These are phyloP conservation scores for Nepenthes alata DNA, from an alignment of 179 eudicot species.

Conservation along the genomic window DNA sequence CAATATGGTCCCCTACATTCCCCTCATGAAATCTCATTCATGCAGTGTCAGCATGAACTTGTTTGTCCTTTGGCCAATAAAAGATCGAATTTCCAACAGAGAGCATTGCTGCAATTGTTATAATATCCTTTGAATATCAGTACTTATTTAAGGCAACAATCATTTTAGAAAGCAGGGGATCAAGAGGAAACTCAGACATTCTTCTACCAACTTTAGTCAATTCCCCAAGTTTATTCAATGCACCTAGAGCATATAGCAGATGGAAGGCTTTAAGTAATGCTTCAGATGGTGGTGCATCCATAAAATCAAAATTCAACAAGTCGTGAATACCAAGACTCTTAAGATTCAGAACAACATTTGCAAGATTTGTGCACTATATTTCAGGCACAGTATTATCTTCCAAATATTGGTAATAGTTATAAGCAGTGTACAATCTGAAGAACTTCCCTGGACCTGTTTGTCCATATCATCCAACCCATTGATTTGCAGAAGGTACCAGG, in stretches of 20 bases:
- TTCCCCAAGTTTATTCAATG: constrained; percentile 61
- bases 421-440: constrained; percentile 56
- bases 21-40: constrained; percentile 63
- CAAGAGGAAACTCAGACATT: constrained; percentile 91
- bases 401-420: constrained; percentile 49
- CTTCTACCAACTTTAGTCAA: constrained; percentile 74
- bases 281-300: constrained; percentile 83
- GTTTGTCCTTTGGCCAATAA: constrained; percentile 71
- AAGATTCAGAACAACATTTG: constrained; percentile 65
- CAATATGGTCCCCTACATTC: constrained; percentile 73
- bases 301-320: constrained; percentile 61
- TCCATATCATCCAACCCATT: constrained; percentile 68
- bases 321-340: constrained; percentile 79
- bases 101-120: constrained; percentile 41
- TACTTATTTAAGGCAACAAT: constrained; percentile 67
- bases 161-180: constrained; percentile 76
- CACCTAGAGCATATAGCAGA: constrained; percentile 57
- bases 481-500: constrained; percentile 39
- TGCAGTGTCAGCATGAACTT: constrained; percentile 72
- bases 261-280: constrained; percentile 61
- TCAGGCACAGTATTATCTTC: constrained; percentile 74
- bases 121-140: constrained; percentile 53
- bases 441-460: constrained; percentile 79
- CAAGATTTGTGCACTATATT: constrained; percentile 66
- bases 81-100: constrained; percentile 38